phyloP scores from a whole-genome alignment of 2,329 filamentous ascomycete genomes.

The Graphiopsis chlorocephala region DNA sequence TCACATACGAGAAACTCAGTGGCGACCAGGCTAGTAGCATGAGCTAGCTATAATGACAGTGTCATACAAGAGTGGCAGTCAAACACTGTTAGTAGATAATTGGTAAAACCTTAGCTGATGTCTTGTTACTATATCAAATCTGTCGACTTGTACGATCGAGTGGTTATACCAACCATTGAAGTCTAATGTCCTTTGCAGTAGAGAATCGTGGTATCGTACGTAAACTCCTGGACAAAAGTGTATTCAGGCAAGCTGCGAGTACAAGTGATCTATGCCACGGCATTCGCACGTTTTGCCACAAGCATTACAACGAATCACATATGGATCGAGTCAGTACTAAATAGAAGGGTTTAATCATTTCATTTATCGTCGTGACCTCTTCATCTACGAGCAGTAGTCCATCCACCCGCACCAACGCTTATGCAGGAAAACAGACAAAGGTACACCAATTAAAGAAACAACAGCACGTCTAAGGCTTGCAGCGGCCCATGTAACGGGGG shows the following conservation, averaged over 20 bases:
- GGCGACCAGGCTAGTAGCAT: neutral
- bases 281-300: too few species aligned
- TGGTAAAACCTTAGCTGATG: too few species aligned
- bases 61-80: neutral
- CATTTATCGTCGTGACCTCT: neutral
- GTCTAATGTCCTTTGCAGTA: too few species aligned
- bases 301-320: too few species aligned
- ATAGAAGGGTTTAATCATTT: neutral
- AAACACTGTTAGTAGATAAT: too few species aligned
- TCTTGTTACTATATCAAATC: too few species aligned
- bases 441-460: neutral
- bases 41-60: neutral
- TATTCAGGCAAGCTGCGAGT: too few species aligned
- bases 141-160: too few species aligned
- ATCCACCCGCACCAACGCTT: neutral
- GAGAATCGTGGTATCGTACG: too few species aligned
- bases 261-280: too few species aligned
- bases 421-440: neutral
- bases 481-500: conserved; percentile 76
- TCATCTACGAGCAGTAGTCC: neutral
- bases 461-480: conserved; percentile 60
- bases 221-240: too few species aligned
- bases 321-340: neutral
- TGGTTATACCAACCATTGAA: too few species aligned
- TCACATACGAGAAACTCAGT: neutral